A percentile compares a stretch with the other conserved stretches of the same genome.
phyloP scores from a whole-genome alignment of 306 rosid species.

The Rosa rugosa region DNA sequence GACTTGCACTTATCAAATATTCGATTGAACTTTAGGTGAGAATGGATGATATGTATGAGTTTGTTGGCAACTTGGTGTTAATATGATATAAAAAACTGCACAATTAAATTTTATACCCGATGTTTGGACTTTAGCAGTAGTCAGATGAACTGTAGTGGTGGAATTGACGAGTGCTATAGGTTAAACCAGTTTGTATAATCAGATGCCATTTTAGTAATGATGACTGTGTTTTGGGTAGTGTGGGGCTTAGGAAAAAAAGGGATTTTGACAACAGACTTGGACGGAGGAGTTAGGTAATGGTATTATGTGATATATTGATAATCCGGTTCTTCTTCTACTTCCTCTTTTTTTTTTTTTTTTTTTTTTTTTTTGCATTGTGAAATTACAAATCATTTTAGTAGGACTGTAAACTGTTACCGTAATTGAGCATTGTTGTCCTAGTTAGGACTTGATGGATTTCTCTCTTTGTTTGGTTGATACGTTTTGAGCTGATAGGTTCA shows the following conservation, averaged over 20 bases:
- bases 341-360: neutral
- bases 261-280: neutral
- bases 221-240: neutral
- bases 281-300: neutral
- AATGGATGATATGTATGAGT: neutral
- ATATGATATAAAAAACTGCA: neutral
- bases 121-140: neutral
- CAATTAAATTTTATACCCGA: neutral
- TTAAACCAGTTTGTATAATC: neutral
- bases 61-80: neutral
- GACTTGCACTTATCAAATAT: neutral
- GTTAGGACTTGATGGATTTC: neutral
- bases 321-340: neutral
- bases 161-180: neutral
- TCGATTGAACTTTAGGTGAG: neutral
- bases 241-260: neutral
- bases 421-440: neutral
- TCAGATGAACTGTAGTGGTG: neutral
- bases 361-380: neutral
- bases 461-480: neutral
- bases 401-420: neutral
- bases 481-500: neutral
- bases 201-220: neutral
- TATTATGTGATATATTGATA: neutral
- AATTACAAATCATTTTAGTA: neutral